Base-by-base conservation (phyloP, 2,329 filamentous ascomycete genomes). In the Cladosporium sp. region DNA sequence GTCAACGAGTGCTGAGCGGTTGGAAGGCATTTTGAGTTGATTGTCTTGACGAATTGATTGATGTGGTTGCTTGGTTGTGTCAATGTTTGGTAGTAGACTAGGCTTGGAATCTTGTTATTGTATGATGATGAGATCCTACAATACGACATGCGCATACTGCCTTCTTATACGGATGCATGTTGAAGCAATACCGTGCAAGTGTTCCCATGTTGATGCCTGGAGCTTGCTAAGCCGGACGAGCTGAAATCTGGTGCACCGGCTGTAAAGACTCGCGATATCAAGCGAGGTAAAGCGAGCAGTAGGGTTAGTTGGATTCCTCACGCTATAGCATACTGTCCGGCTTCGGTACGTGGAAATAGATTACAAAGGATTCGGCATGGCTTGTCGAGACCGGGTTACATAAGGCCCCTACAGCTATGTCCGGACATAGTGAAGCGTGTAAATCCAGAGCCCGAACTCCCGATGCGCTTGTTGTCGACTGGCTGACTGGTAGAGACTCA, bases 1-100 rank as follows among this genome's bases (percentile, higher is more conserved):
- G 34, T 66, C 38, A 2, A 68, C 41, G 26, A 32, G 65, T 18
- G 66, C 68, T 26, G 68, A 54, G 36, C 64, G 54, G 54, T 69
- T 68, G 3, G 62, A 32, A n/a, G 28, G 7, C 52, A 55, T 55
- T 21, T 34, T 34, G 52, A 18, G 8, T 32, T 3, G 18, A 18
- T 12, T 55, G 52, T 55, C 7, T 18, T 21, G 30, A 11, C 21
- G 28, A 26, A 4, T 30, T 30, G 26, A 6, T 54, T 30, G 24
- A 4, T 3, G 28, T 54, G 30, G 7, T 30, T 54, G 30, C 6
- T 30, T 54, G 28, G 15, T 10, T 18, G 7, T 12, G 51, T 32
- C 0, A 11, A n/a, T 32, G 51, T 30, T 28, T n/a, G 24, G 8
- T 54, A n/a, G 28, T 34, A 34, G 18, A 30, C 15, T 34, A 34